Evolutionary conservation across 257 asterid genomes (phyloP).

Genomic region (Ajuga chamaepitys): DNA sequence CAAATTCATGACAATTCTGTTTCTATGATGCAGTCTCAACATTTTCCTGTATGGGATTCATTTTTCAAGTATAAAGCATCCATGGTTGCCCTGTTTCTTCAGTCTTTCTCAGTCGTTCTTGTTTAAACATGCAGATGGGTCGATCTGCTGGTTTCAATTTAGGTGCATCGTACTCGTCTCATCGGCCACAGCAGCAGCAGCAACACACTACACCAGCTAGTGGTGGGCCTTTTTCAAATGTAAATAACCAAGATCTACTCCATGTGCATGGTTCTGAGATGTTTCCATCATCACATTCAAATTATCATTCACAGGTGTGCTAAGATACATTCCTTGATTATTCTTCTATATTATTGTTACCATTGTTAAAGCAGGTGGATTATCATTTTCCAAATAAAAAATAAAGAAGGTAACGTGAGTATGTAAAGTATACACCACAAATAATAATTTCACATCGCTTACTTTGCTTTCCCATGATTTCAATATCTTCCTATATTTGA

Average conservation of each 20-base stretch:
- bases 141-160: slow-evolving; percentile 87
- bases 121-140: slow-evolving; percentile 66
- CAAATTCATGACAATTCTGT: slow-evolving; percentile 71
- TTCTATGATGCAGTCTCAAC: slow-evolving; percentile 93
- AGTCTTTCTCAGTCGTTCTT: slow-evolving; percentile 13
- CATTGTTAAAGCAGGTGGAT: background rate
- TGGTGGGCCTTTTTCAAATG: slow-evolving; percentile 38
- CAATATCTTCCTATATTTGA: background rate
- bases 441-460: background rate
- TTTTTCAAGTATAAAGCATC: slow-evolving; percentile 11
- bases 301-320: slow-evolving; percentile 76
- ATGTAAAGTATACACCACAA: slow-evolving; percentile 1
- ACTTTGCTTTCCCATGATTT: slow-evolving; percentile 7
- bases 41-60: slow-evolving; percentile 62
- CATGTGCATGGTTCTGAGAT: slow-evolving; percentile 87
- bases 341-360: background rate
- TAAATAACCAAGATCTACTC: slow-evolving; percentile 47
- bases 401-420: background rate
- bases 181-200: slow-evolving; percentile 85
- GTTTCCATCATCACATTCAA: slow-evolving; percentile 71
- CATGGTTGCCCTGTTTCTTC: background rate
- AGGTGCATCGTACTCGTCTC: slow-evolving; percentile 83
- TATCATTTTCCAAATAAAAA: background rate
- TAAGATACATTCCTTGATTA: background rate
- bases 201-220: slow-evolving; percentile 69